Base-by-base conservation (phyloP, 148 eudicot species). In the Suaeda aralocaspica region DNA sequence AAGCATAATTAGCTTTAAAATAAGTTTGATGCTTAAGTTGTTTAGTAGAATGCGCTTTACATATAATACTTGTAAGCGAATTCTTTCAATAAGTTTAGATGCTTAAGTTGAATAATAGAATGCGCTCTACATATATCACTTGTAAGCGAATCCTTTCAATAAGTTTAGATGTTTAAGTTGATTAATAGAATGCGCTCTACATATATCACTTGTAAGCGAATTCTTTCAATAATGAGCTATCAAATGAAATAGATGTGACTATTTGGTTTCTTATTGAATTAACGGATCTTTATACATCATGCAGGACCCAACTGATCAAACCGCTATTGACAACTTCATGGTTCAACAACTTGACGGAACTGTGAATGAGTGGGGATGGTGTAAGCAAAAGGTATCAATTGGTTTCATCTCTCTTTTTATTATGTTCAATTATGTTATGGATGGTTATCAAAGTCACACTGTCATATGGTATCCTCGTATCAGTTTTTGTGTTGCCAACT, bases 321-420 rank as follows among this genome's bases (percentile, higher is more conserved):
- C 84, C 34, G 88, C 76, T 15, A 83, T 92, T 64, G 98, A 93
- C 79, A 91, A 87, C 80, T 90, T 82, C 95, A 93, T 93, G 96
- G 98, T 93, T 79, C 98, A 90, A 74, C 74, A 90, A 72, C 92
- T 93, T 28, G 98, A 93, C 75, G 98, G 96, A 80, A 93, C 98
- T 67, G 79, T 72, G 36, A 93, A 93, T 24, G 98, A 93, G 82
- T 93, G 98, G 98, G 98, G 98, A 56, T 93, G 98, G 98, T 93
- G 98, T 95, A 93, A 93, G 84, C 96, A 90, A 79, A 93, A 93
- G 96, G 98, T 93, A 82, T 69, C 13, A 59, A 33, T 51, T 57
- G 30, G 21, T 29, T 53, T 36, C 69, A 6, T 13, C 24, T 67
- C 6, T 10, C 22, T 62, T 56, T 29, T 70, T 55, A 13, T 70